Percentiles rank a stretch among this genome's conserved stretches.
Evolutionary conservation across 495 filamentous ascomycete species (phyloP).

Genomic region (Polyplosphaeria fusca): DNA sequence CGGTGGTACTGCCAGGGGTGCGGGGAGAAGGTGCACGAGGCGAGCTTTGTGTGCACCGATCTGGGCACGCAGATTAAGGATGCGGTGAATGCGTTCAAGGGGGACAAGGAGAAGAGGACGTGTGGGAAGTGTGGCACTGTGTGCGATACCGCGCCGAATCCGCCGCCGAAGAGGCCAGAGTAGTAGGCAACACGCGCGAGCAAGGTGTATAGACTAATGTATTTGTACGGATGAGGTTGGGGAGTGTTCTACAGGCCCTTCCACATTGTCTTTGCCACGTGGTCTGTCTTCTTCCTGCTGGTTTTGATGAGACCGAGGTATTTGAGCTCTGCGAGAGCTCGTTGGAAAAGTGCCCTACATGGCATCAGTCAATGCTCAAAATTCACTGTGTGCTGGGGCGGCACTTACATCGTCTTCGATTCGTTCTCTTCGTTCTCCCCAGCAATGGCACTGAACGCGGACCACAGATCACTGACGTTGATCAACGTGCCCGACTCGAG

Average conservation of each 20-base stretch:
- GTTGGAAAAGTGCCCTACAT: slow-evolving; percentile 67
- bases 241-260: slow-evolving; percentile 54
- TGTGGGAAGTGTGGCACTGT: slow-evolving; percentile 76
- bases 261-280: slow-evolving; percentile 78
- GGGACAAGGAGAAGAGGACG: slow-evolving; percentile 64
- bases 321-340: slow-evolving; percentile 76
- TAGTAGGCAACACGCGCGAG: not conserved
- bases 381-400: not conserved
- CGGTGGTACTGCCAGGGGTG: slow-evolving; percentile 86
- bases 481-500: slow-evolving; percentile 83
- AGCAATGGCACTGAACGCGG: slow-evolving; percentile 75
- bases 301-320: slow-evolving; percentile 81
- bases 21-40: slow-evolving; percentile 74
- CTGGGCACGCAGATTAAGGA: slow-evolving; percentile 96
- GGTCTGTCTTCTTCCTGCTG: slow-evolving; percentile 87
- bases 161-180: not conserved
- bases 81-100: slow-evolving; percentile 80
- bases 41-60: slow-evolving; percentile 82
- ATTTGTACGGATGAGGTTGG: not conserved
- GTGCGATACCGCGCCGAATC: slow-evolving; percentile 50
- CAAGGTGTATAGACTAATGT: not conserved
- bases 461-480: slow-evolving; percentile 87
- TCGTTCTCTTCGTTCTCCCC: slow-evolving; percentile 58
- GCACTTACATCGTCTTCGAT: slow-evolving; percentile 33
- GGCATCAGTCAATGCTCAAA: slow-evolving; percentile 31